Evolutionary conservation across 495 filamentous ascomycete species (phyloP).

Genomic region (Polyplosphaeria fusca): DNA sequence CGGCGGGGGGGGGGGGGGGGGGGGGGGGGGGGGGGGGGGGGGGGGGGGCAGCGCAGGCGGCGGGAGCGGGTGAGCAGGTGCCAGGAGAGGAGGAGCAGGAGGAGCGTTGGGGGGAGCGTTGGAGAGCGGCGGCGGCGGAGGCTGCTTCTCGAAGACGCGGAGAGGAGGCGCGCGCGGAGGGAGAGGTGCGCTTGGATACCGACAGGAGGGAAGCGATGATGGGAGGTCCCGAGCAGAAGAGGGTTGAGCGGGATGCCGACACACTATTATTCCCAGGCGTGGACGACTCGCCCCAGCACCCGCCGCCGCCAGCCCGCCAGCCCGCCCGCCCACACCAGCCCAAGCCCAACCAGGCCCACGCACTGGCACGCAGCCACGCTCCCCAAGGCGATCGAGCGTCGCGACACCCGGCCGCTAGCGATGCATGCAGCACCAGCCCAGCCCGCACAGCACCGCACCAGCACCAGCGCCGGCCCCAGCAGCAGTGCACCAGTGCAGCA

Average conservation of each 20-base stretch:
- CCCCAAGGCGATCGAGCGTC: neutral
- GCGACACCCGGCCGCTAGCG: too few relatives aligned
- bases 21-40: neutral
- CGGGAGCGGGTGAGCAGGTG: neutral
- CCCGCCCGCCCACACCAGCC: neutral
- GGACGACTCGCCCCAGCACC: too few relatives aligned
- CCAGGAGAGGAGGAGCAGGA: neutral
- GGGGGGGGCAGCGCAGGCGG: neutral
- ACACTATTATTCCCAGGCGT: slow-evolving; percentile 21
- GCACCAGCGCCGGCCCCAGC: neutral
- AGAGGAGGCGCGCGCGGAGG: slow-evolving; percentile 7
- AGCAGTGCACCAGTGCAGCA: neutral
- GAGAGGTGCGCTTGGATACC: slow-evolving; percentile 20
- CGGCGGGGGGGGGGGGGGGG: neutral
- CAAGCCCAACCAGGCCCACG: neutral
- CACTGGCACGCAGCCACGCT: neutral
- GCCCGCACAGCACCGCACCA: too few relatives aligned
- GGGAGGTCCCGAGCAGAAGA: slow-evolving; percentile 18
- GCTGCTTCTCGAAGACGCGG: slow-evolving; percentile 1
- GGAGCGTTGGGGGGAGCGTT: neutral
- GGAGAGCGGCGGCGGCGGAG: neutral
- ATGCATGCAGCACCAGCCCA: too few relatives aligned
- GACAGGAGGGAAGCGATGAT: slow-evolving; percentile 24
- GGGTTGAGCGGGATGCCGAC: slow-evolving; percentile 21
- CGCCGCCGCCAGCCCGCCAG: neutral